phyloP scores from a whole-genome alignment of 2,329 filamentous ascomycete genomes.

The Xylaria polymorpha region DNA sequence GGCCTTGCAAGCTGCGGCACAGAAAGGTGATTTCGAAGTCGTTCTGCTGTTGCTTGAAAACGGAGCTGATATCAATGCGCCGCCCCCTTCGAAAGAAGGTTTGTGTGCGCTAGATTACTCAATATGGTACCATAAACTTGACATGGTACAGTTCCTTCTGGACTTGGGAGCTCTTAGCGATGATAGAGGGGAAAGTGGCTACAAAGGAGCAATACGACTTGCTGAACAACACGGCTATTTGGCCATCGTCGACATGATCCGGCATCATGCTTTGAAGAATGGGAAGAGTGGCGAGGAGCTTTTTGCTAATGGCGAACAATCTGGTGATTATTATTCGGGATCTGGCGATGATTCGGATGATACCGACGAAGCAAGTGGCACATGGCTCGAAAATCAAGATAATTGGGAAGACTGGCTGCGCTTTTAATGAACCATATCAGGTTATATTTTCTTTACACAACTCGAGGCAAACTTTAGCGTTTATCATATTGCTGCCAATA shows the following conservation, averaged over 20 bases:
- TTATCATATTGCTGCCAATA: neutral
- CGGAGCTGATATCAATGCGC: conserved; percentile 34
- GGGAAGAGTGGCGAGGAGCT: conserved; percentile 22
- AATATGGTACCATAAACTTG: conserved; percentile 1
- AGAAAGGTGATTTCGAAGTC: conserved; percentile 25
- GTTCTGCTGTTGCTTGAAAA: conserved; percentile 35
- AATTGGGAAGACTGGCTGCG: neutral
- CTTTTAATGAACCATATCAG: neutral
- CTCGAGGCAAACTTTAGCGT: neutral
- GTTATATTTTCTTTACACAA: neutral
- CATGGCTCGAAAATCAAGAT: neutral
- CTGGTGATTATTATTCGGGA: neutral
- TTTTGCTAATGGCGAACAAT: conserved; percentile 21
- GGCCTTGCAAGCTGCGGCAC: conserved; percentile 34
- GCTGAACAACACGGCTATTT: rapidly evolving
- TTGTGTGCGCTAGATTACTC: conserved; percentile 28
- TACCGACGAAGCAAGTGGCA: neutral
- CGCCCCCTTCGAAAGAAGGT: neutral
- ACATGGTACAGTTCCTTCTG: conserved; percentile 39
- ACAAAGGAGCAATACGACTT: conserved; percentile 28
- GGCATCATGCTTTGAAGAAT: conserved; percentile 9
- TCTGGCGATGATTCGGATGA: neutral
- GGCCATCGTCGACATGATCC: neutral
- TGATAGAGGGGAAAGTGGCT: conserved; percentile 28
- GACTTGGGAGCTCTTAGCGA: conserved; percentile 36